phyloP scores from a whole-genome alignment of 345 rosid genomes.

The Streptanthus diversifolius region DNA sequence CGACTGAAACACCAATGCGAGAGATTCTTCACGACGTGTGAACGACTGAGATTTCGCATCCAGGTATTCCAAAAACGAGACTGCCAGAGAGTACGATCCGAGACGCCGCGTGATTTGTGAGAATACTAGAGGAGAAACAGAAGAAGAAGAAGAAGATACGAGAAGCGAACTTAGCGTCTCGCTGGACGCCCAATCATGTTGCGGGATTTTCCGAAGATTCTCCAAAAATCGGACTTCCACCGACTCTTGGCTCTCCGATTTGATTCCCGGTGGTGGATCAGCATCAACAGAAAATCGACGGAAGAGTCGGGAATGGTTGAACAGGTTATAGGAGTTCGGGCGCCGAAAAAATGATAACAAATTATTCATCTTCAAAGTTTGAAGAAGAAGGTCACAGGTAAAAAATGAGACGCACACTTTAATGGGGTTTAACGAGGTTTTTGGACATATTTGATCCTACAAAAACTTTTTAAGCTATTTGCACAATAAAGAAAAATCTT shows the following conservation, averaged over 20 bases:
- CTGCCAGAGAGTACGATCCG: slow-evolving; percentile 48
- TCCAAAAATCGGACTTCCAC: slow-evolving; percentile 36
- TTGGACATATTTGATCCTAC: neutral
- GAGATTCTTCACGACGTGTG: slow-evolving; percentile 20
- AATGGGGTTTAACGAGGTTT: slow-evolving; percentile 1
- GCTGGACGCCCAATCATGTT: slow-evolving; percentile 51
- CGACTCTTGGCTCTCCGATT: slow-evolving; percentile 34
- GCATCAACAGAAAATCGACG: slow-evolving; percentile 32
- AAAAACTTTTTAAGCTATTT: neutral
- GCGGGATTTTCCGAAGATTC: slow-evolving; percentile 46
- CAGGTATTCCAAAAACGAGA: slow-evolving; percentile 54
- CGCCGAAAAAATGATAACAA: slow-evolving; percentile 31
- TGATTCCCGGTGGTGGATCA: neutral
- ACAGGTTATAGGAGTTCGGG: neutral
- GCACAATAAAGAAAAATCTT: neutral
- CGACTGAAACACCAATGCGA: slow-evolving; percentile 56
- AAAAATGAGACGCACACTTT: neutral
- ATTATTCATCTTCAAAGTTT: slow-evolving; percentile 28
- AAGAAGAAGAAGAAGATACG: slow-evolving; percentile 33
- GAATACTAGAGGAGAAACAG: slow-evolving; percentile 40
- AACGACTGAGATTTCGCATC: slow-evolving; percentile 33
- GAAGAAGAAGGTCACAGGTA: neutral
- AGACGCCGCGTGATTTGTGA: slow-evolving; percentile 52
- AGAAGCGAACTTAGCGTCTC: slow-evolving; percentile 46
- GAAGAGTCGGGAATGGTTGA: neutral